These are phyloP conservation scores for Rosa lucieae DNA, from an alignment of 306 rosid genomes.

Conservation along the genomic window DNA sequence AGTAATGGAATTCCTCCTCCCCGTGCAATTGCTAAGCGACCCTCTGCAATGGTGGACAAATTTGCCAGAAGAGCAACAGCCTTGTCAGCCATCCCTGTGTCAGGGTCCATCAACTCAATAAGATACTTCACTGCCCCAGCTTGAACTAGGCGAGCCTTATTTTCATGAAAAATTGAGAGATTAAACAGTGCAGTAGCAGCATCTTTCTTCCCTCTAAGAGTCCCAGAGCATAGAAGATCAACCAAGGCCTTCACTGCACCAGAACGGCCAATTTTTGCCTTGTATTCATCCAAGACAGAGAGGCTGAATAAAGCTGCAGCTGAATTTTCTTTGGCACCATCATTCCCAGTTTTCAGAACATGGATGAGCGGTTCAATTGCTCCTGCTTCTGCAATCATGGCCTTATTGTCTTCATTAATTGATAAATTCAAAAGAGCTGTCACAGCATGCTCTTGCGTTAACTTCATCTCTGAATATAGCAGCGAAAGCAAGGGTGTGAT, in stretches of 20 bases:
- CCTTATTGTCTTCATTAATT: conserved; percentile 67
- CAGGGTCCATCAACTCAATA: conserved; percentile 67
- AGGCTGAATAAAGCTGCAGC: conserved; percentile 92
- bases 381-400: conserved; percentile 76
- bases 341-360: conserved; percentile 75
- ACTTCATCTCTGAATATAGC: conserved; percentile 57
- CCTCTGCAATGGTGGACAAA: conserved; percentile 80
- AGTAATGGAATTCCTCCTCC: conserved; percentile 80
- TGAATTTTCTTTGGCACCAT: conserved; percentile 85
- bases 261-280: conserved; percentile 83
- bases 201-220: conserved; percentile 91
- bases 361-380: conserved; percentile 81
- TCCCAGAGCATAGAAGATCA: conserved; percentile 77
- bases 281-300: conserved; percentile 71
- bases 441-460: conserved; percentile 90
- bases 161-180: conserved; percentile 85
- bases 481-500: conserved; percentile 60
- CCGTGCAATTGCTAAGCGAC: conserved; percentile 58
- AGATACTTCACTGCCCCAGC: conserved; percentile 87
- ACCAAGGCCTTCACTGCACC: conserved; percentile 88
- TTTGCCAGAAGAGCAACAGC: conserved; percentile 89
- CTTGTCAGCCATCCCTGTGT: conserved; percentile 82
- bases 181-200: conserved; percentile 93
- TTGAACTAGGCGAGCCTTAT: conserved; percentile 87
- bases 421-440: conserved; percentile 90